Conservation (phyloP, 23 red algal genomes). For the Agarophyton chilense region DNA sequence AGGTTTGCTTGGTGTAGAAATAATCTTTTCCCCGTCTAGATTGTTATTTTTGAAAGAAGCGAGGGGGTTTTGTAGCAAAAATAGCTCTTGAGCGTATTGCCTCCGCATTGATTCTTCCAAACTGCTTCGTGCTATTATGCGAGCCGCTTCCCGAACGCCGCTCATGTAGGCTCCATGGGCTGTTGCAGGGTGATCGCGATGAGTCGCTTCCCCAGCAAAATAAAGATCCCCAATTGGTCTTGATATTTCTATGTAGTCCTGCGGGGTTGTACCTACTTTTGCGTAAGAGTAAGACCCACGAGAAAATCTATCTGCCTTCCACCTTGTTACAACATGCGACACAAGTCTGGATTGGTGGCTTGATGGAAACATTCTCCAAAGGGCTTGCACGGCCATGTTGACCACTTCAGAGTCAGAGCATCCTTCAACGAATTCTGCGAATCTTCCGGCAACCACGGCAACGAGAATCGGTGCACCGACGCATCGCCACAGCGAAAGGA, state of each 20-base stretch:
- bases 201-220: slow-evolving; percentile 92
- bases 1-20: not conserved
- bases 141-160: slow-evolving; percentile 73
- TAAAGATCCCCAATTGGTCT: slow-evolving; percentile 67
- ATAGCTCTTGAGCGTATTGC: slow-evolving; percentile 46
- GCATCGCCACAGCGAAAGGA: slow-evolving; percentile 69
- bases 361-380: slow-evolving; percentile 66
- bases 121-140: slow-evolving; percentile 49
- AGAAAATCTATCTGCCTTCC: slow-evolving; percentile 73
- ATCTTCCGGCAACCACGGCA: slow-evolving; percentile 66
- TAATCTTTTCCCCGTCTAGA: not conserved
- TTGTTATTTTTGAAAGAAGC: not conserved
- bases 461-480: slow-evolving; percentile 77
- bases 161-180: slow-evolving; percentile 90
- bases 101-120: slow-evolving; percentile 3
- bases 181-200: slow-evolving; percentile 79
- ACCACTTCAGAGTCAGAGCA: slow-evolving; percentile 62
- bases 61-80: slow-evolving; percentile 42
- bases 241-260: slow-evolving; percentile 74
- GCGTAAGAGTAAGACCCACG: slow-evolving; percentile 92
- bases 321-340: slow-evolving; percentile 80
- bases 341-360: slow-evolving; percentile 28
- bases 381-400: slow-evolving; percentile 51
- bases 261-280: slow-evolving; percentile 65
- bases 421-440: slow-evolving; percentile 75